Evolutionary conservation across 2,329 filamentous ascomycete species (phyloP), one percentile per base, ranked within the genome.

Genomic region (Thelonectria discophora): DNA sequence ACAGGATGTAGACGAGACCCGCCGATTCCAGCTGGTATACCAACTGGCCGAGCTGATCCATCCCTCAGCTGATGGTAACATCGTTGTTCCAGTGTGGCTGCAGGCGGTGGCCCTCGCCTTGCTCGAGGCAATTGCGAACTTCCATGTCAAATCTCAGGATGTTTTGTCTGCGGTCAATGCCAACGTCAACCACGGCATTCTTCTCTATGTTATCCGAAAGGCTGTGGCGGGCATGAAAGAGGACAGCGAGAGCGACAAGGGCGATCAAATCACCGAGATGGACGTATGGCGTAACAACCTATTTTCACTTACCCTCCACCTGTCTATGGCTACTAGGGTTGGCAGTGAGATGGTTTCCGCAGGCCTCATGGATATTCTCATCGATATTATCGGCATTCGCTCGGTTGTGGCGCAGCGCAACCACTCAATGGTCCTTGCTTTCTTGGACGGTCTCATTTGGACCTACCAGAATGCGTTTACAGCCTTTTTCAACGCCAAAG

Each of bases 21-120:
- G 94, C 62, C 88, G 92, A 53, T 90, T 93, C 65, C 95, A 99
- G 76, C 83, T 99, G 21, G 90, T 93, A 3, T 96, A 96, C 72
- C 96, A 99, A 77, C 86, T 99, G 39, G 92, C 92, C 17, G 94
- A 98, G 75, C 81, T 99, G 59, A 90, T 98, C 20, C 94, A 97
- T 69, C 92, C 94, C 11, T 89, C 92, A 5, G 84, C 88, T 6
- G 88, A 90, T 71, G 89, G 87, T 18, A 86, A 90, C 54, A 77
- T 84, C 17, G 81, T 85, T 10, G 86, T 96, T 20, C 91, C 94
- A 6, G 80, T 90, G 49, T 88, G 89, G 77, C 81, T 97, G 20
- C 94, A 98, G 76, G 92, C 92, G 2, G 88, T 94, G 62, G 91
- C 93, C 8, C 82, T 99, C 54, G 86, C 88, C 53, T 86, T 94